Percentiles rank a stretch among this genome's conserved stretches.
phyloP scores from a whole-genome alignment of 345 rosid genomes.

The Leavenworthia alabamica region DNA sequence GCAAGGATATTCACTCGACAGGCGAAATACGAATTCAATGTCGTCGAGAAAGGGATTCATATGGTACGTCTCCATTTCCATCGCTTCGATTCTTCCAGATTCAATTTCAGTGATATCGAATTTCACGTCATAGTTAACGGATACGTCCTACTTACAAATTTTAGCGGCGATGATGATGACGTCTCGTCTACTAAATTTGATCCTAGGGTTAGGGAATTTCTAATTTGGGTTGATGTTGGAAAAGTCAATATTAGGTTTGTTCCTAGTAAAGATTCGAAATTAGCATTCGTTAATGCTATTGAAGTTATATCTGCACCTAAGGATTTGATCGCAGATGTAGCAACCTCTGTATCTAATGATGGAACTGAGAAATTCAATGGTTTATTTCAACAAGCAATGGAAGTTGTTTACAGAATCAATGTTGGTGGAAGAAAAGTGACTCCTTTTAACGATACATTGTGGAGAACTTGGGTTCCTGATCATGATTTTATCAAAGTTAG shows the following conservation, averaged over 20 bases:
- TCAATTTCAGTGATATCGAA: conserved; percentile 32
- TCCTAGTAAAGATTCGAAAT: conserved; percentile 38
- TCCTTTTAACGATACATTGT: conserved; percentile 69
- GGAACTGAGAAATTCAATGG: conserved; percentile 39
- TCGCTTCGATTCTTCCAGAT: conserved; percentile 36
- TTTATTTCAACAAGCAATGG: conserved; percentile 49
- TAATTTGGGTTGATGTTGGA: conserved; percentile 42
- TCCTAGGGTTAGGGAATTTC: conserved; percentile 47
- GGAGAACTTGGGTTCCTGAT: conserved; percentile 90
- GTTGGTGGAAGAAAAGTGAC: conserved; percentile 77
- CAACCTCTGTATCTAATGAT: conserved; percentile 33
- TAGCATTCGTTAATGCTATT: conserved; percentile 67
- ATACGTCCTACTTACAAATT: conserved; percentile 55
- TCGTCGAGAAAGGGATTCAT: conserved; percentile 53
- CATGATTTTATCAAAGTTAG: conserved; percentile 37
- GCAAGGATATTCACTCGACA: conserved; percentile 63
- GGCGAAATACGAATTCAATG: conserved; percentile 49
- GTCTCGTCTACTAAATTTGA: background rate
- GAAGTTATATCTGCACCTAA: conserved; percentile 80
- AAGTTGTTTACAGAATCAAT: conserved; percentile 49
- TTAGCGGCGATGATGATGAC: conserved; percentile 32
- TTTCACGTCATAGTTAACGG: conserved; percentile 69
- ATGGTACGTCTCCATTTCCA: conserved; percentile 67
- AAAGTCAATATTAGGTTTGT: conserved; percentile 48
- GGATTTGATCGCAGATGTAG: conserved; percentile 58